Percentiles rank a stretch among this genome's conserved stretches.
These are phyloP conservation scores for Meyerozyma smithsonii DNA, from an alignment of 1,139 yeast genomes.

Conservation along the genomic window DNA sequence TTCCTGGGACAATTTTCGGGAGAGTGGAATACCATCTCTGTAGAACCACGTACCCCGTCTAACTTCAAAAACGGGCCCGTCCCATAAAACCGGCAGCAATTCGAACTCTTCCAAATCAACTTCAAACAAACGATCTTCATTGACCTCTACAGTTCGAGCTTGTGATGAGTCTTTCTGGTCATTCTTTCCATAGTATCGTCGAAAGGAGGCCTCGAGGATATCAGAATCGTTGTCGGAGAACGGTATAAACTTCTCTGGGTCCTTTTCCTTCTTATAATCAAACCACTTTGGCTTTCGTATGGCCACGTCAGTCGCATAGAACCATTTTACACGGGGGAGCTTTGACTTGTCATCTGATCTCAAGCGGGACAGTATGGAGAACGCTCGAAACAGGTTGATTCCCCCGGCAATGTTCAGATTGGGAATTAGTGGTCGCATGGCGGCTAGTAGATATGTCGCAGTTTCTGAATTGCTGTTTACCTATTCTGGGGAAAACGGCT, in stretches of 20 bases:
- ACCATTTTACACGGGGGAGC: slow-evolving; percentile 47
- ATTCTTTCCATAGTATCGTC: slow-evolving; percentile 10
- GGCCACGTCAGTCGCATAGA: slow-evolving; percentile 79
- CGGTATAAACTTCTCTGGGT: slow-evolving; percentile 63
- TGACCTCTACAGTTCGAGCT: slow-evolving; percentile 46
- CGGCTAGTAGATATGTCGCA: too few species aligned
- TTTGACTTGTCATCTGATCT: not conserved
- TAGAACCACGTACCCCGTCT: slow-evolving; percentile 85
- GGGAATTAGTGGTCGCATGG: too few species aligned
- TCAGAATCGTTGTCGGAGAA: slow-evolving; percentile 62
- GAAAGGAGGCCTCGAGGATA: slow-evolving; percentile 51
- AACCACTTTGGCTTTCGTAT: slow-evolving; percentile 59
- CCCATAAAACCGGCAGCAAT: slow-evolving; percentile 78
- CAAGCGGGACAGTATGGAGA: not conserved
- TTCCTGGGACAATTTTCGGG: slow-evolving; percentile 45
- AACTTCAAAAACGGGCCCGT: slow-evolving; percentile 80
- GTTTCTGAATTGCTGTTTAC: not conserved
- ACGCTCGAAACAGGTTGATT: not conserved
- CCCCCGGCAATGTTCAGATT: too few species aligned
- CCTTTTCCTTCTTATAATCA: slow-evolving; percentile 40
- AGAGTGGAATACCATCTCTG: slow-evolving; percentile 56
- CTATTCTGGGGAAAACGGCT: not conserved
- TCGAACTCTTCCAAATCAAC: slow-evolving; percentile 56
- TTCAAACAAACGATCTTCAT: slow-evolving; percentile 75
- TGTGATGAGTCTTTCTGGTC: not conserved